Conservation (phyloP, 805 yeast species). For the Ogataea pignaliae region DNA sequence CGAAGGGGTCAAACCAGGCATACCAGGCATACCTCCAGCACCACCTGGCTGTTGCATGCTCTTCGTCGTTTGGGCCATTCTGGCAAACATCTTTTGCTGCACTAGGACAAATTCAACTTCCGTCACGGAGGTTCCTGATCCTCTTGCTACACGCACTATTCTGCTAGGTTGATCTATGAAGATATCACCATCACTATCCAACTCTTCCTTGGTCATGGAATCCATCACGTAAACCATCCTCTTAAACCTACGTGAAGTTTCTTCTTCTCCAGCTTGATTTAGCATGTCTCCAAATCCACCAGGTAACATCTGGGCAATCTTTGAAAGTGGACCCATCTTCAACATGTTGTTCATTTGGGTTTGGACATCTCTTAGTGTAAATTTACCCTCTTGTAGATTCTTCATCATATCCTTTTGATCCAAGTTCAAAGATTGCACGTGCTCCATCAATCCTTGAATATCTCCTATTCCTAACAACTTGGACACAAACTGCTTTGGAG, state of each 20-base stretch:
- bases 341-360: constrained; percentile 92
- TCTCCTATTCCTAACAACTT: constrained; percentile 94
- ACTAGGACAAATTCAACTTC: constrained; percentile 89
- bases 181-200: constrained; percentile 82
- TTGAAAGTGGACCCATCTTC: constrained; percentile 95
- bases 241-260: constrained; percentile 77
- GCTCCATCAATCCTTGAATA: constrained; percentile 89
- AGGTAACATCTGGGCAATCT: constrained; percentile 94
- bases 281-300: constrained; percentile 82
- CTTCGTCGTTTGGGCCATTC: constrained; percentile 78
- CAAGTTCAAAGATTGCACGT: constrained; percentile 79
- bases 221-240: constrained; percentile 90
- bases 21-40: constrained; percentile 42
- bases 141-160: constrained; percentile 85
- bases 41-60: constrained; percentile 42
- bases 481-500: constrained; percentile 86
- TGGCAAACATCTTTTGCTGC: constrained; percentile 92
- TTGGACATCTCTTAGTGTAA: constrained; percentile 85
- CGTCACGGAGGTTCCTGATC: constrained; percentile 87
- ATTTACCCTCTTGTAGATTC: constrained; percentile 91
- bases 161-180: constrained; percentile 80
- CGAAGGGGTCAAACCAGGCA: constrained; percentile 30
- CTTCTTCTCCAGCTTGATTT: constrained; percentile 87
- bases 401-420: constrained; percentile 89
- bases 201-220: constrained; percentile 90